Evolutionary conservation across 495 filamentous ascomycete genomes (phyloP).

Genomic region (Polyplosphaeria fusca): DNA sequence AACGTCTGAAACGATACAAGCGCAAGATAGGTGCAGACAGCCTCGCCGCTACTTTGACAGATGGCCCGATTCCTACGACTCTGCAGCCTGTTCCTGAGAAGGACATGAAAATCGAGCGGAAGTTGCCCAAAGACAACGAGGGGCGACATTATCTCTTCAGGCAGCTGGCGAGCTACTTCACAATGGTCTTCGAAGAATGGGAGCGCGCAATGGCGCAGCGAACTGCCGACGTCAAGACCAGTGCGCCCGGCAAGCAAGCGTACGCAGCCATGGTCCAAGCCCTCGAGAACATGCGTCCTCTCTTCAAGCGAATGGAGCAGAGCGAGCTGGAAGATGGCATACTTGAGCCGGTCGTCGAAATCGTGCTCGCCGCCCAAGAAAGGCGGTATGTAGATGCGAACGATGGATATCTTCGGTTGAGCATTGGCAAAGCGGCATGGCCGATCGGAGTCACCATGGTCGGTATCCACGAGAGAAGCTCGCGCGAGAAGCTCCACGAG

Average conservation of each 20-base stretch:
- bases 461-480: slow-evolving; percentile 94
- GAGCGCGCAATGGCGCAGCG: slow-evolving; percentile 70
- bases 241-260: slow-evolving; percentile 72
- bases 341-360: slow-evolving; percentile 84
- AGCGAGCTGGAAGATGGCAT: slow-evolving; percentile 73
- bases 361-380: slow-evolving; percentile 85
- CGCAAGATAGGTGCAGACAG: slow-evolving; percentile 54
- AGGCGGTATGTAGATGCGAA: slow-evolving; percentile 93
- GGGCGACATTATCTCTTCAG: slow-evolving; percentile 68
- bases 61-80: slow-evolving; percentile 66
- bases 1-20: slow-evolving; percentile 66
- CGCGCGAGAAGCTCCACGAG: slow-evolving; percentile 90
- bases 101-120: slow-evolving; percentile 76
- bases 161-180: slow-evolving; percentile 89
- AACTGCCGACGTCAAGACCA: slow-evolving; percentile 59
- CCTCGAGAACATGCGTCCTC: slow-evolving; percentile 77
- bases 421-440: slow-evolving; percentile 98
- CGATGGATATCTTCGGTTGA: slow-evolving; percentile 85
- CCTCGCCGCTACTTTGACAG: slow-evolving; percentile 44
- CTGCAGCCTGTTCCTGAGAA: slow-evolving; percentile 72
- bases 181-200: slow-evolving; percentile 89
- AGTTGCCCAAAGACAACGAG: slow-evolving; percentile 50
- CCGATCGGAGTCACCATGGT: slow-evolving; percentile 99
- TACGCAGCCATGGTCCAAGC: slow-evolving; percentile 75
- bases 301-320: slow-evolving; percentile 87